Evolutionary conservation across 495 filamentous ascomycete genomes (phyloP).

Genomic region (Penicillium pancosmium): DNA sequence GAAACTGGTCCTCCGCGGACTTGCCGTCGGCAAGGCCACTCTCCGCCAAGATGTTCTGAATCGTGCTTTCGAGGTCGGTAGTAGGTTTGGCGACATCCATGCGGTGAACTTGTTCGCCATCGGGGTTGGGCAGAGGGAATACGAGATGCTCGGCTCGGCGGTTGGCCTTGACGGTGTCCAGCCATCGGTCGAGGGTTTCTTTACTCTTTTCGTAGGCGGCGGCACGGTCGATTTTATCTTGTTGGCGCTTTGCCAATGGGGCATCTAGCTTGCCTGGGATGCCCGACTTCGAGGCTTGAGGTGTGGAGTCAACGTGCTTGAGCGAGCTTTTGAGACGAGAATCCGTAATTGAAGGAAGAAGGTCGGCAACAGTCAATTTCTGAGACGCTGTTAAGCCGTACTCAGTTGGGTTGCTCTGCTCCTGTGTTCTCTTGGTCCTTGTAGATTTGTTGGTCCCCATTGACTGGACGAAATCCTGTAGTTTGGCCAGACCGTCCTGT

Average conservation of each 20-base stretch:
- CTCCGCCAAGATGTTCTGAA: conserved; percentile 84
- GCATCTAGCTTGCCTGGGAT: conserved; percentile 76
- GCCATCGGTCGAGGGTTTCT: conserved; percentile 86
- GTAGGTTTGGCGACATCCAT: conserved; percentile 59
- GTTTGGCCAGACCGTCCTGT: conserved; percentile 61
- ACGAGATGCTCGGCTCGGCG: conserved; percentile 86
- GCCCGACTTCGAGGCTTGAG: conserved; percentile 48
- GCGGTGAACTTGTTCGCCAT: conserved; percentile 48
- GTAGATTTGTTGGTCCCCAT: conserved; percentile 51
- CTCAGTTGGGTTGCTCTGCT: conserved; percentile 58
- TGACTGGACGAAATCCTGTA: conserved; percentile 71
- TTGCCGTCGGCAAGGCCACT: conserved; percentile 73
- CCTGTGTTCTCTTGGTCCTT: conserved; percentile 42
- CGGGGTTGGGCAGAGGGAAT: conserved; percentile 84
- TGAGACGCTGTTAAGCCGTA: conserved; percentile 60
- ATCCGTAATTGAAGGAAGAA: conserved; percentile 74
- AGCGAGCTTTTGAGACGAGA: conserved; percentile 76
- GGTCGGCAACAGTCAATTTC: conserved; percentile 80
- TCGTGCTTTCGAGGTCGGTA: conserved; percentile 80
- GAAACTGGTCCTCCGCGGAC: conserved; percentile 63
- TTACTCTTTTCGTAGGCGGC: conserved; percentile 91
- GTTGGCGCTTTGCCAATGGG: conserved; percentile 85
- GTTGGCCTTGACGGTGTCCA: conserved; percentile 92
- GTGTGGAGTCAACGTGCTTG: conserved; percentile 59
- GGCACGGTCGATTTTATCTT: conserved; percentile 81